Conservation (phyloP, 23 red algal species). For the Porphyridium purpureum region DNA sequence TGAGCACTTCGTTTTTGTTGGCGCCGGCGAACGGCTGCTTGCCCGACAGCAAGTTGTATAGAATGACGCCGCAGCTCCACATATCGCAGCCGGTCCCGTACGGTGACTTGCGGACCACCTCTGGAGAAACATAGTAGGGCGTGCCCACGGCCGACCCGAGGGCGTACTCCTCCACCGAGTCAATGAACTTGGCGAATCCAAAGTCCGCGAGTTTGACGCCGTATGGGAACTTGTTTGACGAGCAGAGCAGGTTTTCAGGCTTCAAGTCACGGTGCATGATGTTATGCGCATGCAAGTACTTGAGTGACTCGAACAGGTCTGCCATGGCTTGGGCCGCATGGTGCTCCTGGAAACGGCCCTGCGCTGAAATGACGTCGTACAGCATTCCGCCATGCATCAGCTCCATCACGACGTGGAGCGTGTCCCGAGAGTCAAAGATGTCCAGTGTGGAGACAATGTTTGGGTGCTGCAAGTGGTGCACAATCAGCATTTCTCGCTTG, state of each 20-base stretch:
- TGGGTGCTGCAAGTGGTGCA: slow-evolving; percentile 16
- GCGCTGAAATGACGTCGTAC: background rate
- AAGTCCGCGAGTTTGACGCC: slow-evolving; percentile 96
- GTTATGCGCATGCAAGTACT: slow-evolving; percentile 59
- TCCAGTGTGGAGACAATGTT: slow-evolving; percentile 23
- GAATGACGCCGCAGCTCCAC: slow-evolving; percentile 82
- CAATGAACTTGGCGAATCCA: slow-evolving; percentile 71
- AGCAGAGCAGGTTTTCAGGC: slow-evolving; percentile 88
- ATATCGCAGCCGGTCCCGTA: slow-evolving; percentile 18
- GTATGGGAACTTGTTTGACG: slow-evolving; percentile 28
- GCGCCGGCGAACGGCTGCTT: slow-evolving; percentile 23
- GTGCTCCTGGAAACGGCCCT: background rate
- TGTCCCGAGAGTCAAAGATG: slow-evolving; percentile 18
- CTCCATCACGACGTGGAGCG: slow-evolving; percentile 29
- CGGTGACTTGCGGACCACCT: background rate
- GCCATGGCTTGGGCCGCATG: background rate
- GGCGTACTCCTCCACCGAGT: background rate
- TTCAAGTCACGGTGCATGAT: slow-evolving; percentile 95
- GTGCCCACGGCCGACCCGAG: background rate
- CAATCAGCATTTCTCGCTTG: slow-evolving; percentile 14
- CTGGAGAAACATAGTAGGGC: background rate
- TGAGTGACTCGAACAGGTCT: slow-evolving; percentile 26
- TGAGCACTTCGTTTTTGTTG: background rate
- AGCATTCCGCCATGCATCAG: slow-evolving; percentile 21
- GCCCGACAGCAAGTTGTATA: slow-evolving; percentile 73